These are phyloP conservation scores for Anthostomella pinea DNA, from an alignment of 2,329 filamentous ascomycete species.

Conservation along the genomic window DNA sequence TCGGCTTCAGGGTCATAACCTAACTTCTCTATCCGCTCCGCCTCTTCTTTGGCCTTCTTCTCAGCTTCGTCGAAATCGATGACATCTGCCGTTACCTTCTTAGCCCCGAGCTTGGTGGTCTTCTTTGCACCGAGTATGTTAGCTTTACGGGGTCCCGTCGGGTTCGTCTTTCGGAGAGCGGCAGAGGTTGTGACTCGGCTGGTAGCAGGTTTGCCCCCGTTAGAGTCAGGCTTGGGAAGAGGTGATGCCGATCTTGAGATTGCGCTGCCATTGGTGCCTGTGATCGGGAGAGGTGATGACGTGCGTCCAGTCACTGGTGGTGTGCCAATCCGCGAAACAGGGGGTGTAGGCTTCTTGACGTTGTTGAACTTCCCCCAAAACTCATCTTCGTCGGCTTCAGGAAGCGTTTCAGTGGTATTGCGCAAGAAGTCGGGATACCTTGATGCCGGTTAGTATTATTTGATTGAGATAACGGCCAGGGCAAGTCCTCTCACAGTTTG, in stretches of 20 bases:
- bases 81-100: constrained; percentile 77
- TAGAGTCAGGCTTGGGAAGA: constrained; percentile 60
- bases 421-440: no score
- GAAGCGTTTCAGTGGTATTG: no score
- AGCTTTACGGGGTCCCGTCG: constrained; percentile 69
- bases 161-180: constrained; percentile 74
- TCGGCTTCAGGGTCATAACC: constrained; percentile 95
- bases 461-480: no score
- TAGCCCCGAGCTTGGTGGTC: constrained; percentile 80
- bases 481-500: no score
- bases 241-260: constrained; percentile 79
- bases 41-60: constrained; percentile 95
- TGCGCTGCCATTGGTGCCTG: constrained; percentile 69
- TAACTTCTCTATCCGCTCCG: constrained; percentile 89
- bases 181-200: constrained; percentile 74
- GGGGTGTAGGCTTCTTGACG: constrained; percentile 94
- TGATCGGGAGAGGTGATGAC: constrained; percentile 84
- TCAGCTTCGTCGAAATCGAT: constrained; percentile 98
- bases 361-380: no score
- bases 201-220: constrained; percentile 58
- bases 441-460: no score
- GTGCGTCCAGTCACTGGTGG: constrained; percentile 78
- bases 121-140: constrained; percentile 88
- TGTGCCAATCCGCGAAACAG: constrained; percentile 83
- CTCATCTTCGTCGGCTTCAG: no score